Percentiles rank a stretch among this genome's conserved stretches.
Conservation (phyloP, 1,139 yeast genomes). For the Blastobotrys elegans region DNA sequence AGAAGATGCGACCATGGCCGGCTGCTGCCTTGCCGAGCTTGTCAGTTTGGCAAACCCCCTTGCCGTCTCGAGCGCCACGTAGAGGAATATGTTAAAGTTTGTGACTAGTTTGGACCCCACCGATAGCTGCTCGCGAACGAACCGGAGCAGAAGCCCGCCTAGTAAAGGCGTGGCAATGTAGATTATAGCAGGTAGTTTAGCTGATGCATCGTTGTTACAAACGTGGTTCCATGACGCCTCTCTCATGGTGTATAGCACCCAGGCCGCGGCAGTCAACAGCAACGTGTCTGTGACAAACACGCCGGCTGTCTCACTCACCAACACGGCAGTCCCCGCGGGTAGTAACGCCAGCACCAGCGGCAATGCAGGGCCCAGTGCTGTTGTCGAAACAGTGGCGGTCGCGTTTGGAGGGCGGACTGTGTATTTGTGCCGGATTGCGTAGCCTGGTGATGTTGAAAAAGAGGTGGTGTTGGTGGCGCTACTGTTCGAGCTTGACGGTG, state of each 20-base stretch:
- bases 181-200: constrained; percentile 13
- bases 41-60: constrained; percentile 19
- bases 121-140: constrained; percentile 21
- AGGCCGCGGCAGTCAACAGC: constrained; percentile 23
- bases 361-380: constrained; percentile 7
- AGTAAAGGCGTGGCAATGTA: constrained; percentile 23
- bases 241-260: constrained; percentile 25
- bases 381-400: background rate
- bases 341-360: constrained; percentile 25
- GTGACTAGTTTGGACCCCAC: constrained; percentile 23
- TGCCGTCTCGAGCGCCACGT: constrained; percentile 22
- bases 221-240: constrained; percentile 25
- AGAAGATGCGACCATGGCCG: background rate
- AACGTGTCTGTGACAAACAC: constrained; percentile 23
- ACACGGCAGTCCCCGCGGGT: constrained; percentile 23
- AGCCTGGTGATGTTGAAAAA: background rate
- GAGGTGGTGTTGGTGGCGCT: background rate
- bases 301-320: constrained; percentile 24
- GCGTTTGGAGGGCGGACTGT: background rate
- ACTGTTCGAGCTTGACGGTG: background rate
- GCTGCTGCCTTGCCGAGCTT: background rate
- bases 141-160: constrained; percentile 22
- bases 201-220: constrained; percentile 10
- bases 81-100: constrained; percentile 25
- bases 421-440: background rate